Conservation (phyloP, 1,284 basidiomycete genomes). For the Naganishia albida region DNA sequence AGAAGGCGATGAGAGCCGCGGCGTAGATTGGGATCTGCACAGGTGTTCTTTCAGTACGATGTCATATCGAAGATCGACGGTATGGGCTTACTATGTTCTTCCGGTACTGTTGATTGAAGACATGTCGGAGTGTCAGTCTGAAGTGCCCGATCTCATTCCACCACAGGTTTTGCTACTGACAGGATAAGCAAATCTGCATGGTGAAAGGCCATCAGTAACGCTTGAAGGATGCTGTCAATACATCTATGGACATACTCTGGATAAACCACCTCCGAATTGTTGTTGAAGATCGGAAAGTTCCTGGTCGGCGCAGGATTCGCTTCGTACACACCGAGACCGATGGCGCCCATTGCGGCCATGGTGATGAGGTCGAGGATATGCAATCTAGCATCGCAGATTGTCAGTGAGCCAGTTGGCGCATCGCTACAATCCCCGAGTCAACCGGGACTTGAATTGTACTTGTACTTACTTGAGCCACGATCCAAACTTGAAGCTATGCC, state of each 20-base stretch:
- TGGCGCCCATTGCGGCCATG: slow-evolving; percentile 50
- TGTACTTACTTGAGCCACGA: slow-evolving; percentile 31
- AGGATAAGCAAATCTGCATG: slow-evolving; percentile 39
- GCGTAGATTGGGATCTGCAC: slow-evolving; percentile 58
- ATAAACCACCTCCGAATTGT: slow-evolving; percentile 49
- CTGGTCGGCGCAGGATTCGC: slow-evolving; percentile 50
- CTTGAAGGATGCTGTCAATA: background rate
- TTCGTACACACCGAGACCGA: slow-evolving; percentile 60
- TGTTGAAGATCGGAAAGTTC: slow-evolving; percentile 47
- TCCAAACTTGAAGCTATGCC: slow-evolving; percentile 30
- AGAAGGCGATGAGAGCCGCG: slow-evolving; percentile 60
- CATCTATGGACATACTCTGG: slow-evolving; percentile 35
- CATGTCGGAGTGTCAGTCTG: background rate
- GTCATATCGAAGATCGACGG: background rate
- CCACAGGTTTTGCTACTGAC: background rate
- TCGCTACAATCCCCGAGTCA: background rate
- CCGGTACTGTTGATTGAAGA: slow-evolving; percentile 50
- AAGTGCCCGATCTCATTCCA: background rate
- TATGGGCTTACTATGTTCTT: slow-evolving; percentile 54
- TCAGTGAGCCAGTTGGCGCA: background rate
- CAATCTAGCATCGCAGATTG: slow-evolving; percentile 31
- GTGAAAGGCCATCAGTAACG: background rate
- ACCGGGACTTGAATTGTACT: background rate
- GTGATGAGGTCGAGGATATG: slow-evolving; percentile 42
- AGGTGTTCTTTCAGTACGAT: too few species aligned